Conservation (phyloP, 2,329 filamentous ascomycete species). For the Xylaria sp. region DNA sequence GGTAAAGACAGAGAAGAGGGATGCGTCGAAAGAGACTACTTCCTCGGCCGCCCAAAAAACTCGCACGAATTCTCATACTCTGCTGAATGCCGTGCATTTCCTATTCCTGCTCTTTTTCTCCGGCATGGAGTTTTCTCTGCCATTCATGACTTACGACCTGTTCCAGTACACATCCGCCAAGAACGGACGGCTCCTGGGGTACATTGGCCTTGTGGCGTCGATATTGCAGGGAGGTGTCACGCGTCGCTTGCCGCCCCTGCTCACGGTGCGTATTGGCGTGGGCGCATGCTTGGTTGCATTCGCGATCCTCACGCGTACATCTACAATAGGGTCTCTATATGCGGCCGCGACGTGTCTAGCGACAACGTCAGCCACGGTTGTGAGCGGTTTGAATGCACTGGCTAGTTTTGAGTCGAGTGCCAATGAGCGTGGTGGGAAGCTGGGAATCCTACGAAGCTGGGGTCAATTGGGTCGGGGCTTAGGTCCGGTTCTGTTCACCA, state of each 20-base stretch:
- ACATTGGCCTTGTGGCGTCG: conserved; percentile 88
- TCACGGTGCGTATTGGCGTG: conserved; percentile 80
- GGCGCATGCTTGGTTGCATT: conserved; percentile 80
- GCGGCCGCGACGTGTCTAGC: conserved; percentile 82
- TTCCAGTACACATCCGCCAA: conserved; percentile 81
- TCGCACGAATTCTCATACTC: conserved; percentile 80
- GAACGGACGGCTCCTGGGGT: conserved; percentile 86
- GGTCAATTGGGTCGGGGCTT: conserved; percentile 88
- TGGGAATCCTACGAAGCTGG: conserved; percentile 80
- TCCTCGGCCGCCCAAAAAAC: conserved; percentile 41
- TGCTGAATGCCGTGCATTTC: conserved; percentile 87
- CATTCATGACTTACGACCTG: conserved; percentile 96
- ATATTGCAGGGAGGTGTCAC: conserved; percentile 94
- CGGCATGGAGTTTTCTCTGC: conserved; percentile 96
- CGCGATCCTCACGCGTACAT: conserved; percentile 73
- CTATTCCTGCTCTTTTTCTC: conserved; percentile 95
- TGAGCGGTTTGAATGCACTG: conserved; percentile 89
- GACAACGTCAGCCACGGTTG: conserved; percentile 90
- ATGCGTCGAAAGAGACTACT: conserved; percentile 32
- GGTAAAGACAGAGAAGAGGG: conserved; percentile 50
- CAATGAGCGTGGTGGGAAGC: conserved; percentile 80
- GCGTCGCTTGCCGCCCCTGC: conserved; percentile 79
- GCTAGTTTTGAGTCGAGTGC: conserved; percentile 87
- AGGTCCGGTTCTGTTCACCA: conserved; percentile 89
- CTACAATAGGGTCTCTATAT: conserved; percentile 75